Evolutionary conservation across 768 basidiomycete species (phyloP).

Genomic region (Mycena floridula): DNA sequence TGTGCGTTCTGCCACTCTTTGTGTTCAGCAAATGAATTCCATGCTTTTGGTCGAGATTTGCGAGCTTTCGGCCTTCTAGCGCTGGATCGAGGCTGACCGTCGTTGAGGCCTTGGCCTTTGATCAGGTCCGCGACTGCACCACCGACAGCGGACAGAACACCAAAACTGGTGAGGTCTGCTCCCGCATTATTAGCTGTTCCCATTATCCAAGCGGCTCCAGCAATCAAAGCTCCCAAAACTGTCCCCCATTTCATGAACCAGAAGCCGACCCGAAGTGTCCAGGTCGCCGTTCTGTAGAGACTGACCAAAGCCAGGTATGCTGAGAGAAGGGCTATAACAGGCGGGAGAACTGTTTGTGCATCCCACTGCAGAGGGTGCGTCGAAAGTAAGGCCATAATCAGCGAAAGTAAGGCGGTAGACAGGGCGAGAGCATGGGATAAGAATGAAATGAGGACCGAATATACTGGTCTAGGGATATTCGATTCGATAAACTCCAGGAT

Average conservation of each 20-base stretch:
- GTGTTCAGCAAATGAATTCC: constrained; percentile 64
- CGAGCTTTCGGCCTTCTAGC: constrained; percentile 12
- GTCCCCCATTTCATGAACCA: constrained; percentile 78
- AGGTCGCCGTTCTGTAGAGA: constrained; percentile 73
- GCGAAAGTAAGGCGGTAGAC: constrained; percentile 38
- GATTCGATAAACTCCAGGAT: constrained; percentile 49
- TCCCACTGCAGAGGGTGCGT: constrained; percentile 59
- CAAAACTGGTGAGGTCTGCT: constrained; percentile 25
- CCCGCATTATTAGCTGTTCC: constrained; percentile 28
- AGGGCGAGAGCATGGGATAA: constrained; percentile 49
- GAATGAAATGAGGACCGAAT: constrained; percentile 41
- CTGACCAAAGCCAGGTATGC: constrained; percentile 75
- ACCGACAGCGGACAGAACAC: constrained; percentile 32
- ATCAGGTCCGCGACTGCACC: constrained; percentile 35
- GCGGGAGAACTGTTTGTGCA: constrained; percentile 61
- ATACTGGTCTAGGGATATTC: constrained; percentile 50
- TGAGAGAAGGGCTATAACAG: constrained; percentile 62
- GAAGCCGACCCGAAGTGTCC: constrained; percentile 59
- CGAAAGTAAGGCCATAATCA: constrained; percentile 41
- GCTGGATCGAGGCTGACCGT: constrained; percentile 16
- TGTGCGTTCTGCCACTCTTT: constrained; percentile 50
- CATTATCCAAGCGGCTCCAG: constrained; percentile 49
- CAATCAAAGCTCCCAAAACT: constrained; percentile 49
- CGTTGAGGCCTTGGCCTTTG: constrained; percentile 29
- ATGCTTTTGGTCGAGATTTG: constrained; percentile 36